phyloP scores from a whole-genome alignment of 2,329 filamentous ascomycete species.

The Microsporum ferrugineum region DNA sequence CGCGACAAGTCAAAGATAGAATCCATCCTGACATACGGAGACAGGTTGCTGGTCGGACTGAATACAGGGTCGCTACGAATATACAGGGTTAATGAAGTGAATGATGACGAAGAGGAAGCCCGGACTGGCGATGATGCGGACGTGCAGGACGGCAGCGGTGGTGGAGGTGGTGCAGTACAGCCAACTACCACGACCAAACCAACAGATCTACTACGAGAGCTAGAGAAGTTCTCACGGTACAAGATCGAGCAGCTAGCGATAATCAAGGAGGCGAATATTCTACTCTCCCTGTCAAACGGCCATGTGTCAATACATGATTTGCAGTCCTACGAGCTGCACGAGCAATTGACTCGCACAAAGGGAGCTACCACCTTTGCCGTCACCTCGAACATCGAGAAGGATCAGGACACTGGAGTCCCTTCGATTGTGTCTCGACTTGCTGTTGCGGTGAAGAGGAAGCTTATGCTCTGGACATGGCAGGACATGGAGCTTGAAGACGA shows the following conservation, averaged over 20 bases:
- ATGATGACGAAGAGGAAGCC: conserved; percentile 26
- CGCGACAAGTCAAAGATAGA: conserved; percentile 97
- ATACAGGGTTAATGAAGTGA: conserved; percentile 71
- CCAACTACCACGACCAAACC: conserved; percentile 37
- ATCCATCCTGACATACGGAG: conserved; percentile 84
- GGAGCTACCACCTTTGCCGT: conserved; percentile 85
- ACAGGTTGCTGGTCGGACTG: conserved; percentile 81
- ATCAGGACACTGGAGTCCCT: conserved; percentile 72
- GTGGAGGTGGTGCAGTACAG: conserved; percentile 11
- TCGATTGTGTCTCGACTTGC: conserved; percentile 86
- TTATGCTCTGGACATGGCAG: conserved; percentile 90
- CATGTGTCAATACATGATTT: conserved; percentile 84
- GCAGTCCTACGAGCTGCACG: conserved; percentile 68
- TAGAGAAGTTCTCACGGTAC: conserved; percentile 85
- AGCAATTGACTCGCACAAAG: conserved; percentile 70
- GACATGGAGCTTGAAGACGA: conserved; percentile 72
- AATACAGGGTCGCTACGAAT: conserved; percentile 81
- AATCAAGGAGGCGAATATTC: conserved; percentile 85
- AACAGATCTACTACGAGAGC: conserved; percentile 77
- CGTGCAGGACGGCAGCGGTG: conserved; percentile 9
- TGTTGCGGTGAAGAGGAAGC: conserved; percentile 81
- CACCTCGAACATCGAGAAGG: conserved; percentile 90
- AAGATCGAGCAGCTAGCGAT: conserved; percentile 88
- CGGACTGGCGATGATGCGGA: conserved; percentile 21
- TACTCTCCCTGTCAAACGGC: conserved; percentile 83